Conservation (phyloP, 345 rosid species). For the Acer yangbiense region DNA sequence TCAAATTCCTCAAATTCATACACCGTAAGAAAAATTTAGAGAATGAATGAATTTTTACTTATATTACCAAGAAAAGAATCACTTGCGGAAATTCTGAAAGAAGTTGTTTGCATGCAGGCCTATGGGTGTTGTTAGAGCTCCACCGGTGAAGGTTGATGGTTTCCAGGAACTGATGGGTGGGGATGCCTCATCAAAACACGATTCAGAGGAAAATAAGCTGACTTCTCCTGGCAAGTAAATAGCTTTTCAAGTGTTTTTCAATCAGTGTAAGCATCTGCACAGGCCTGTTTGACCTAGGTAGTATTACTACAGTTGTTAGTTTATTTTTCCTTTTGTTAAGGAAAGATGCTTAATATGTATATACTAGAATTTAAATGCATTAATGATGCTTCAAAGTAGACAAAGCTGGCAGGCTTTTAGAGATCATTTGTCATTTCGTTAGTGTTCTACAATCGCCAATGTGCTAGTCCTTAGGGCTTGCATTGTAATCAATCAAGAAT, state of each 20-base stretch:
- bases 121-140: constrained; percentile 71
- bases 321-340: not conserved
- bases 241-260: constrained; percentile 18
- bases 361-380: constrained; percentile 1
- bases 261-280: not conserved
- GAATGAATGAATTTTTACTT: constrained; percentile 6
- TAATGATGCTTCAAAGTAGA: not conserved
- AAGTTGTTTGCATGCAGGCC: constrained; percentile 47
- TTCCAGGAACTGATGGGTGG: constrained; percentile 95
- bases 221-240: constrained; percentile 73
- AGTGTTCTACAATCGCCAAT: no score
- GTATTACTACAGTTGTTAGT: not conserved
- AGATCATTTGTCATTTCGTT: no score
- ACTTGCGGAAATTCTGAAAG: constrained; percentile 15
- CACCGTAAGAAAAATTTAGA: constrained; percentile 61
- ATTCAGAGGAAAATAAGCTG: constrained; percentile 70
- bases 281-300: not conserved
- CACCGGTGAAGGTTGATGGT: constrained; percentile 90
- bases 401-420: not conserved
- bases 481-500: no score
- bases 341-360: not conserved
- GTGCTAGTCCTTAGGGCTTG: no score
- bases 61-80: not conserved
- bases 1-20: constrained; percentile 74
- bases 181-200: constrained; percentile 70